Conservation (phyloP, 1,284 basidiomycete species). For the Microbotryum lychnidis-dioicae region DNA sequence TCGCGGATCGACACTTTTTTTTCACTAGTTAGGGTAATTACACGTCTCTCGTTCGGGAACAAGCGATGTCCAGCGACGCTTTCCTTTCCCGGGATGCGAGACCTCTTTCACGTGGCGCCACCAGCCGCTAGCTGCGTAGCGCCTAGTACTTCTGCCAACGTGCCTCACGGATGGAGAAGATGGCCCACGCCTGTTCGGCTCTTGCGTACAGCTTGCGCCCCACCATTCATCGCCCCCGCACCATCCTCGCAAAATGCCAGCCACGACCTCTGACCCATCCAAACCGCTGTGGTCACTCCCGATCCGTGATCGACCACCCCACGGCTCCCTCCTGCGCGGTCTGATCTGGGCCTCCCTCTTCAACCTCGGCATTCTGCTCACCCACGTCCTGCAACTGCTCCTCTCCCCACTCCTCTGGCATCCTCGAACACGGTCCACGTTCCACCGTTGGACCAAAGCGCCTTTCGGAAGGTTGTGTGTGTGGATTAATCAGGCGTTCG, state of each 20-base stretch:
- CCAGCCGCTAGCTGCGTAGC: too few relatives aligned
- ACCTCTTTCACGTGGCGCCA: too few relatives aligned
- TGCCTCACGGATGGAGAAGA: too few relatives aligned
- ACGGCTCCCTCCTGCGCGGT: background rate
- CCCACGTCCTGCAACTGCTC: conserved; percentile 12
- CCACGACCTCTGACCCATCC: background rate
- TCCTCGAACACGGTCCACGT: background rate
- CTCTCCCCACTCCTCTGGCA: conserved; percentile 4
- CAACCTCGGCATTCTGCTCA: conserved; percentile 15
- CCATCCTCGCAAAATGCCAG: background rate
- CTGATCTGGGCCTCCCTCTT: conserved; percentile 12
- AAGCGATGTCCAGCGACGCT: too few relatives aligned
- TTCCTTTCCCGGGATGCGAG: too few relatives aligned
- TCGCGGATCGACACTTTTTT: too few relatives aligned
- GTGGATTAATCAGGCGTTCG: conserved; percentile 5
- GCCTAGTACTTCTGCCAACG: too few relatives aligned
- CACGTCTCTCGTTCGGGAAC: too few relatives aligned
- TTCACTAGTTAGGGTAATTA: too few relatives aligned
- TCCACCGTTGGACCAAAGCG: conserved; percentile 9
- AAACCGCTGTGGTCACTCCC: conserved; percentile 12
- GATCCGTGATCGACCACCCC: background rate
- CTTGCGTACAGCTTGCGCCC: too few relatives aligned
- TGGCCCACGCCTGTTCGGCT: too few relatives aligned
- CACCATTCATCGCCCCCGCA: background rate
- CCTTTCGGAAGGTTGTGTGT: conserved; percentile 14